These are phyloP conservation scores for Penicillium cosmopolitanum DNA, from an alignment of 495 filamentous ascomycete genomes.

Conservation along the genomic window DNA sequence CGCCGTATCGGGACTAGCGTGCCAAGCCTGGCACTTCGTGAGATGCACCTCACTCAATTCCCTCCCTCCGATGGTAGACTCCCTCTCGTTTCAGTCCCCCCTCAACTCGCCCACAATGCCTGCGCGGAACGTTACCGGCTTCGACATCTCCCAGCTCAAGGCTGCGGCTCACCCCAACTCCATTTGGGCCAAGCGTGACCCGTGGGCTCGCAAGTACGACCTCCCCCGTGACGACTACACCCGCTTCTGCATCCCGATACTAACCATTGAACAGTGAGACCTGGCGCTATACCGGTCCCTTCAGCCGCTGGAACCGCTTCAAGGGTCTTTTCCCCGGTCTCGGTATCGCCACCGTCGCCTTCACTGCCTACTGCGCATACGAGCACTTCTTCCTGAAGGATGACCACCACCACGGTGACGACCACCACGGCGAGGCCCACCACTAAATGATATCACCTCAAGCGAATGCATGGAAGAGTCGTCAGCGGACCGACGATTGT, in stretches of 20 bases:
- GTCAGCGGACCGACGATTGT: slow-evolving; percentile 21
- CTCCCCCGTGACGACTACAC: background rate
- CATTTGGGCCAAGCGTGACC: slow-evolving; percentile 67
- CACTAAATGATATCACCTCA: slow-evolving; percentile 30
- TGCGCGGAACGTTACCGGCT: slow-evolving; percentile 76
- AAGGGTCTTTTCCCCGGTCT: slow-evolving; percentile 83
- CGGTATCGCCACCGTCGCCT: slow-evolving; percentile 88
- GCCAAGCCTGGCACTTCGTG: slow-evolving; percentile 15
- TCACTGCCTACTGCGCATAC: slow-evolving; percentile 83
- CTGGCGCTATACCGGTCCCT: slow-evolving; percentile 92
- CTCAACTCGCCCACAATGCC: slow-evolving; percentile 44
- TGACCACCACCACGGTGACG: slow-evolving; percentile 58
- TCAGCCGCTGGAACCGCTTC: slow-evolving; percentile 87
- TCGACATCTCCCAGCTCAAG: slow-evolving; percentile 75
- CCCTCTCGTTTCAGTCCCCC: slow-evolving; percentile 7
- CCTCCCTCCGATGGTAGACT: slow-evolving; percentile 11
- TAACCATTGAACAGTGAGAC: slow-evolving; percentile 66
- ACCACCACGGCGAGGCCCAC: slow-evolving; percentile 52
- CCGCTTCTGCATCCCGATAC: slow-evolving; percentile 12
- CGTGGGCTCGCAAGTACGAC: slow-evolving; percentile 78
- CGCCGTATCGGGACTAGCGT: slow-evolving; percentile 39
- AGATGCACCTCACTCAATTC: slow-evolving; percentile 29
- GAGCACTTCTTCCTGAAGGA: slow-evolving; percentile 85
- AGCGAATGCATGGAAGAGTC: slow-evolving; percentile 13
- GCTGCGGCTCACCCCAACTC: slow-evolving; percentile 64